These are phyloP conservation scores for Flueggea neowawraea DNA, from an alignment of 441 rosid species.

Conservation along the genomic window DNA sequence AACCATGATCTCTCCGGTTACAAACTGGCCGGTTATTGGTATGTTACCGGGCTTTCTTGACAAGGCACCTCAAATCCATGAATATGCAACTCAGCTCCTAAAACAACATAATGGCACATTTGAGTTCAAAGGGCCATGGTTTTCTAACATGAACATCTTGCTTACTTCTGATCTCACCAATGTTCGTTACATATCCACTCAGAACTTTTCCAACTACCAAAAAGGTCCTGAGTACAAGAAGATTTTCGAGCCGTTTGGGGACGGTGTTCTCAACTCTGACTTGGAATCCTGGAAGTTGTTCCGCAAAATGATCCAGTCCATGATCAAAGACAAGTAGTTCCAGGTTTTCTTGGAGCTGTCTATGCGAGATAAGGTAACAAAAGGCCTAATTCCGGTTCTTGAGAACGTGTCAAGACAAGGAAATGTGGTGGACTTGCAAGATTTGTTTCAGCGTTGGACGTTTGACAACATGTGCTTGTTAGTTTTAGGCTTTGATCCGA, in stretches of 20 bases:
- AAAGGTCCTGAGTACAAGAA: conserved; percentile 22
- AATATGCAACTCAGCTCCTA: conserved; percentile 6
- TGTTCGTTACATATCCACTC: conserved; percentile 20
- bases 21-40: conserved; percentile 34
- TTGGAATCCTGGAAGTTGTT: conserved; percentile 16
- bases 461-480: conserved; percentile 14
- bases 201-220: conserved; percentile 23
- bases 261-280: conserved; percentile 27
- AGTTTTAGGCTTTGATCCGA: conserved; percentile 19
- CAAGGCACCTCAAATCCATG: conserved; percentile 5
- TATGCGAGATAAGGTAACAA: conserved; percentile 6
- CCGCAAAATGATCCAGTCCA: conserved; percentile 15
- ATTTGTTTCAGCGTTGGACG: conserved; percentile 16
- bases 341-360: conserved; percentile 3
- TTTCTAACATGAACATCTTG: conserved; percentile 12
- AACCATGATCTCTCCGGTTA: background rate
- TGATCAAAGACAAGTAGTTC: conserved; percentile 8
- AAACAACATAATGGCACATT: conserved; percentile 7
- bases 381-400: conserved; percentile 17
- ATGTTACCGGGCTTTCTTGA: conserved; percentile 23
- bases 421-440: conserved; percentile 14
- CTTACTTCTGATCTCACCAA: conserved; percentile 23
- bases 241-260: conserved; percentile 26
- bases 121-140: conserved; percentile 32
- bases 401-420: conserved; percentile 9